Base-by-base conservation (phyloP, 2,329 filamentous ascomycete species). In the Fusarium pseudonygamai region DNA sequence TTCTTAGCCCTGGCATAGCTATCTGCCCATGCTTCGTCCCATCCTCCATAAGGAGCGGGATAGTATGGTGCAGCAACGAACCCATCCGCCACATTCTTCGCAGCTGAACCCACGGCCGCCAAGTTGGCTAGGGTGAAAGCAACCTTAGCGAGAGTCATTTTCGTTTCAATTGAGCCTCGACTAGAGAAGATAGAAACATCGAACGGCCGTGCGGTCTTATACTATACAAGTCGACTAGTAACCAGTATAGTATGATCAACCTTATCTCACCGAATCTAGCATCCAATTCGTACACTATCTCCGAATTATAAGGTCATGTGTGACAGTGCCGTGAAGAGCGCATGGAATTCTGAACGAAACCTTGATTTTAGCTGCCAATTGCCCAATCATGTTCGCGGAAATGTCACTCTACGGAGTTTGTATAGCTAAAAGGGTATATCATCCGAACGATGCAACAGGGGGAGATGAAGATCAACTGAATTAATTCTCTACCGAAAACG, bases 31-130 rank as follows among this genome's bases (percentile, higher is more conserved):
- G 88, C 88, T 11, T 87, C 82, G 0, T 87, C 83, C 91, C 93
- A 95, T 43, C 93, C 93, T 56, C 92, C 92, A 58, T 90, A 88
- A 0, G 92, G 93, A 14, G 92, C 85, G 26, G 93, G 93, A 79
- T 94, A 95, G 79, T 92, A 94, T 2, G 87, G 79, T 3, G 87
- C 84, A 47, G 84, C 84, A 75, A 84, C 86, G 74, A 77, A 82
- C 12, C 73, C 78, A 45, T 67, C 70, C 11, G 73, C 69, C 2
- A 56, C 62, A 3, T 55, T 59, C 57, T 24, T 65, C 5, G 53
- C 60, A 28, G 46, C 5, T 18, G 65, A 62, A 24, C 66, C 45
- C 7, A 73, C 9, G 10, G 45, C 61, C 9, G 30, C 57, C 22
- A 71, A 16, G 11, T 60, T 59, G 18, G 24, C 42, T 42, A 71